These are phyloP conservation scores for Myxozyma udenii DNA, from an alignment of 805 yeast species.

Conservation along the genomic window DNA sequence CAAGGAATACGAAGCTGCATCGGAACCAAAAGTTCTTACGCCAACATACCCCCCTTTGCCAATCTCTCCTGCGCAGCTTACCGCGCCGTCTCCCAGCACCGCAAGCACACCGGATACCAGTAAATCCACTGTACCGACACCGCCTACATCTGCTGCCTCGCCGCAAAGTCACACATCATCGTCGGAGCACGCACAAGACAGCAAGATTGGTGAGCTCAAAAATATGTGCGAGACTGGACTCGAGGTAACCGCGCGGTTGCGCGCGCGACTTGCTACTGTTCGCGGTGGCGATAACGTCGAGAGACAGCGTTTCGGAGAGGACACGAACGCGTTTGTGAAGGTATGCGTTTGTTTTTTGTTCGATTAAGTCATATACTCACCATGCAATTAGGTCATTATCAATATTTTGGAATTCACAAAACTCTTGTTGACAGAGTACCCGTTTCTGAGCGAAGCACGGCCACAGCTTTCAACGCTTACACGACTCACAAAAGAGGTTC, in stretches of 20 bases:
- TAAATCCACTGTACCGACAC: neutral
- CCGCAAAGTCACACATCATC: neutral
- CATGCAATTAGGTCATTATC: constrained; percentile 12
- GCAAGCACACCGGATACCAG: neutral
- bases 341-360: constrained; percentile 57
- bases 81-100: neutral
- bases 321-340: constrained; percentile 74
- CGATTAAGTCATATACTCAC: neutral
- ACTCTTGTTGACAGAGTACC: constrained; percentile 74
- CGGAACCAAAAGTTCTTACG: neutral
- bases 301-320: constrained; percentile 75
- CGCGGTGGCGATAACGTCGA: constrained; percentile 48
- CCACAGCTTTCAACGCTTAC: constrained; percentile 78
- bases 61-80: neutral
- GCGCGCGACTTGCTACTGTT: constrained; percentile 51
- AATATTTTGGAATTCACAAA: constrained; percentile 76
- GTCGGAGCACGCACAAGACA: constrained; percentile 43
- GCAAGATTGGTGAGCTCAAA: constrained; percentile 71
- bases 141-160: neutral
- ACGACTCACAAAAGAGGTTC: constrained; percentile 81
- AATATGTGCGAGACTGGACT: constrained; percentile 72
- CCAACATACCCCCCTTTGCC: neutral
- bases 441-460: constrained; percentile 73
- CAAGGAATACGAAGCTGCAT: constrained; percentile 24
- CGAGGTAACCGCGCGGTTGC: constrained; percentile 72